phyloP scores from a whole-genome alignment of 202 grass and related monocot species.

The Schoenoplectus triqueter region DNA sequence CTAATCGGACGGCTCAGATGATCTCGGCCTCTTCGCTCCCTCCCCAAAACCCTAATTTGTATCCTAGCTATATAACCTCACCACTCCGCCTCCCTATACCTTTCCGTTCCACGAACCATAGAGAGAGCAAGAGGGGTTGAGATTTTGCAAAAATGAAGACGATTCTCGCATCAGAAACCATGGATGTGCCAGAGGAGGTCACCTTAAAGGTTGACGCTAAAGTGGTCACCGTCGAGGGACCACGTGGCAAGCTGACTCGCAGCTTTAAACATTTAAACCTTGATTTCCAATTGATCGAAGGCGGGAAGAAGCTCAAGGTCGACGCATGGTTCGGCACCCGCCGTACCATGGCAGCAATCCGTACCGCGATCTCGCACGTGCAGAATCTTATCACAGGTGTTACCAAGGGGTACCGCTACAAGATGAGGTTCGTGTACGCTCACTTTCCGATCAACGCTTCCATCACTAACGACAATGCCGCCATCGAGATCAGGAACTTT shows the following conservation, averaged over 20 bases:
- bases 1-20: constrained; percentile 29
- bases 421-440: constrained; percentile 79
- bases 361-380: constrained; percentile 76
- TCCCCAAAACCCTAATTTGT: constrained; percentile 36
- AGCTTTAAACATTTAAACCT: constrained; percentile 84
- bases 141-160: constrained; percentile 52
- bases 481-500: constrained; percentile 78
- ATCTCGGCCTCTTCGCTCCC: not conserved
- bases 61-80: constrained; percentile 35
- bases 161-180: constrained; percentile 61
- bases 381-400: constrained; percentile 79
- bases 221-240: constrained; percentile 60
- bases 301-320: constrained; percentile 62
- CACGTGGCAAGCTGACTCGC: constrained; percentile 60
- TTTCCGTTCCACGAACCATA: constrained; percentile 27
- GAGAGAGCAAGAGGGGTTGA: constrained; percentile 17
- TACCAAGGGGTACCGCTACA: constrained; percentile 74
- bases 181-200: constrained; percentile 67
- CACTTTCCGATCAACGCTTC: constrained; percentile 83
- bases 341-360: constrained; percentile 75
- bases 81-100: constrained; percentile 1
- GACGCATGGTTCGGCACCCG: constrained; percentile 76
- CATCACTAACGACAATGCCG: constrained; percentile 51
- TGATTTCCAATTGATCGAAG: constrained; percentile 61
- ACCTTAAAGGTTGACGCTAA: constrained; percentile 62